These are phyloP conservation scores for Monotropa hypopitys DNA, from an alignment of 179 eudicot species.

Conservation along the genomic window DNA sequence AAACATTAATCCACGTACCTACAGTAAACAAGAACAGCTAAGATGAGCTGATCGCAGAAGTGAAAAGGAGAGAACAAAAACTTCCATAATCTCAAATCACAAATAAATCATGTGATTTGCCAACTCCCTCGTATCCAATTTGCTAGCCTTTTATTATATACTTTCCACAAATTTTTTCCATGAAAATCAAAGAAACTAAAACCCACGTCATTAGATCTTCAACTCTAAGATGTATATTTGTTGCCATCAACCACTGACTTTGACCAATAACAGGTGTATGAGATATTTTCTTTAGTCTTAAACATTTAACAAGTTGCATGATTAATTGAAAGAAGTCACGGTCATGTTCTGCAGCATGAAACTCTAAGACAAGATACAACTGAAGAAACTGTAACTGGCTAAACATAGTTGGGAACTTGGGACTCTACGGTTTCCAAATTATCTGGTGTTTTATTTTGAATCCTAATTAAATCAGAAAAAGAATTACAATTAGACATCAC, in stretches of 20 bases:
- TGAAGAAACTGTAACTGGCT: background rate
- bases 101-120: background rate
- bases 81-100: background rate
- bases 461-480: background rate
- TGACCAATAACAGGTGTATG: background rate
- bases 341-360: background rate
- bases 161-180: background rate
- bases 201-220: background rate
- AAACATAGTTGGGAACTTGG: background rate
- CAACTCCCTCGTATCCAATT: background rate
- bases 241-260: background rate
- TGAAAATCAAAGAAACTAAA: background rate
- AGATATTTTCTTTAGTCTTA: background rate
- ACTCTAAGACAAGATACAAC: background rate
- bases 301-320: background rate
- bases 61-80: background rate
- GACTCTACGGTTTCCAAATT: background rate
- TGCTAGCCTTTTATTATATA: background rate
- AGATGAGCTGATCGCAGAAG: background rate
- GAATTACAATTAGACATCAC: background rate
- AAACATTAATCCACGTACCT: background rate
- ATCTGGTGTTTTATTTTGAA: background rate
- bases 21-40: background rate
- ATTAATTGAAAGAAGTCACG: background rate
- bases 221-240: background rate